Base-by-base conservation (phyloP, 176 grass and related monocot species). In the Rhynchospora pubera region DNA sequence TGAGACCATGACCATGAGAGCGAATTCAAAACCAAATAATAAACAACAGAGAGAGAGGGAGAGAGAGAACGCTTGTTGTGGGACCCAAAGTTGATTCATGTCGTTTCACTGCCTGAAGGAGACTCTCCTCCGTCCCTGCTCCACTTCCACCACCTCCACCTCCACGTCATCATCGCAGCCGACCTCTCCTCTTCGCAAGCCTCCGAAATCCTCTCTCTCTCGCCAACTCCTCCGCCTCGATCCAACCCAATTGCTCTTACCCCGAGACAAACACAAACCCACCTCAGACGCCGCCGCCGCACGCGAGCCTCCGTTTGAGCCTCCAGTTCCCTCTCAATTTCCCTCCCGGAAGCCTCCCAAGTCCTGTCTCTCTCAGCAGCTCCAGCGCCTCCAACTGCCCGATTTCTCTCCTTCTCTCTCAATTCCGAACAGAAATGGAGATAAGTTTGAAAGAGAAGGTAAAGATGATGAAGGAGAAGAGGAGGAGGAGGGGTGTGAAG, bases 321-420 rank as follows among this genome's bases (percentile, higher is more conserved):
- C 32, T 26, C 45, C 79, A 50, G 44, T 78, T 50, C 85, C 66
- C 24, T 39, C 81, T 72, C 77, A 53, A 23, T 85, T 77, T 61
- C 75, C 78, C 21, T 45, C 76, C 5, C 57, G 88, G 55, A 84
- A 91, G 44, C 93, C 93, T n/a, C 93, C 93, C 46, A 97, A 92
- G 76, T 84, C 88, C 5, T 97, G 87, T 79, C 86, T 97, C 62
- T 91, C 88, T 39, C 85, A 87, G 80, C 93, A 97, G 66, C 88
- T 97, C 79, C 90, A 86, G 61, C 93, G 93, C 51, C 91, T 97
- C 71, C 83, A 93, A 57, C 83, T 58, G 46, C 57, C 63, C 39
- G 69, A 32, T 65, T 45, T 48, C 47, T 15, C 75, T 7, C 85
- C 50, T 12, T 43, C 80, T 8, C 58, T 84, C 39, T 18, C 65